Evolutionary conservation across 768 basidiomycete species (phyloP), one percentile per base, ranked within the genome.

Genomic region (Termitomyces sp.): DNA sequence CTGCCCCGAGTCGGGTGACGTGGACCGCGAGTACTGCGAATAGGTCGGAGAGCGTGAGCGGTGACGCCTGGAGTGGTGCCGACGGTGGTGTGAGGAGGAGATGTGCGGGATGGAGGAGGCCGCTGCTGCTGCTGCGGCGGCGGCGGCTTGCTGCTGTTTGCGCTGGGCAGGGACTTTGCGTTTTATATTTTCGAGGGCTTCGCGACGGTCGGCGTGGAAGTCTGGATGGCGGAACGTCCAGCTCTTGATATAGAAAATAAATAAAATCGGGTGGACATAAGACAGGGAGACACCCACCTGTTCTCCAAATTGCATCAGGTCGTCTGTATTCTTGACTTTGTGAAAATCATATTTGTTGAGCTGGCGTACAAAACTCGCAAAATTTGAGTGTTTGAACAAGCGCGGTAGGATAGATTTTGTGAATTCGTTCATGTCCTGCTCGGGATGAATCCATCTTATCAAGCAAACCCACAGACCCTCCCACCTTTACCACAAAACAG

Each of bases 281-380:
- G 35, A 42, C 34, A 17, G n/a, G n/a, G n/a, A n/a, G n/a, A 39
- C 8, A 72, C 77, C 16, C 64, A 80, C 79, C 73, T 88, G 78
- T 73, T 82, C 85, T 12, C 79, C 79, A 59, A 77, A 91, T 60
- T 85, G 82, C 67, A 82, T 78, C 64, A 82, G 76, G 63, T 91
- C 91, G 61, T 94, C 93, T 2, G 84, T 85, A 64, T 90, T 92
- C 71, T 94, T 95, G 61, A 94, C 89, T 77, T 96, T 96, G 79
- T 95, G 94, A 63, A 96, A 96, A 72, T 95, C 94, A 68, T 96
- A 96, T 70, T 95, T 96, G 79, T 96, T 96, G 34, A 96, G 78
- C 70, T 96, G 94, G 10, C 93, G 82, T 5, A 96, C 94, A 67
- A 96, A 96, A 53, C 81, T 84, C 30, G 93, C 93, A 70, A 96